phyloP scores from a whole-genome alignment of 129 eudicot genomes.

The Pittosporum tobira region DNA sequence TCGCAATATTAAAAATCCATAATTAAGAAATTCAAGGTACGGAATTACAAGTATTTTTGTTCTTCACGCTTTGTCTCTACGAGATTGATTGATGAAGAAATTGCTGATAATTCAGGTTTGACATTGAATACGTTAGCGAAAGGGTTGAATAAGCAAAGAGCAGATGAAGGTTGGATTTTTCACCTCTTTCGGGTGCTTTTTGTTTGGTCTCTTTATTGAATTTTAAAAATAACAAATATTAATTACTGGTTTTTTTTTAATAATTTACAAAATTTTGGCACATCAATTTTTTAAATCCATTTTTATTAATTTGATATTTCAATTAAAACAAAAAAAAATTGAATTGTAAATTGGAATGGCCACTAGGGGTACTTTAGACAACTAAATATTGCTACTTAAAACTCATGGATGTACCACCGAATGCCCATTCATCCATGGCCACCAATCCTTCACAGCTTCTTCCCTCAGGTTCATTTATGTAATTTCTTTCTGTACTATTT shows the following conservation, averaged over 20 bases:
- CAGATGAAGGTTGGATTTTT: too few species aligned
- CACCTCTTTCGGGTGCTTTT: too few species aligned
- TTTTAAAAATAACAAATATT: too few species aligned
- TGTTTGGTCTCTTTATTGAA: too few species aligned
- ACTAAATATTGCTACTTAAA: too few species aligned
- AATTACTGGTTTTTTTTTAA: background rate
- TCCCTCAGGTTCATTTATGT: constrained; percentile 49
- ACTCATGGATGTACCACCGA: too few species aligned
- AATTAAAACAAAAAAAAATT: too few species aligned
- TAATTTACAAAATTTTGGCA: too few species aligned
- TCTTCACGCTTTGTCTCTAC: constrained; percentile 22
- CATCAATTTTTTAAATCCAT: too few species aligned
- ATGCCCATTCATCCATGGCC: constrained; percentile 34
- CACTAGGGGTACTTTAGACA: too few species aligned
- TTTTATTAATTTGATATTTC: too few species aligned
- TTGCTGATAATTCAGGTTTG: constrained; percentile 14
- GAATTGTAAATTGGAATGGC: too few species aligned
- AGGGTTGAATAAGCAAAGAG: background rate
- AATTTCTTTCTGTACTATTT: background rate
- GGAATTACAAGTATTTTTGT: constrained; percentile 39
- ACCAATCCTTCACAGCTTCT: constrained; percentile 92
- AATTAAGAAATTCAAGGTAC: constrained; percentile 16
- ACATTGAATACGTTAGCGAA: constrained; percentile 4
- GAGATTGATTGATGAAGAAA: constrained; percentile 26
- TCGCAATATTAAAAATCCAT: constrained; percentile 8